Percentiles rank a stretch among this genome's conserved stretches.
Conservation (phyloP, 2,329 filamentous ascomycete genomes). For the Fonsecaea pedrosoi region DNA sequence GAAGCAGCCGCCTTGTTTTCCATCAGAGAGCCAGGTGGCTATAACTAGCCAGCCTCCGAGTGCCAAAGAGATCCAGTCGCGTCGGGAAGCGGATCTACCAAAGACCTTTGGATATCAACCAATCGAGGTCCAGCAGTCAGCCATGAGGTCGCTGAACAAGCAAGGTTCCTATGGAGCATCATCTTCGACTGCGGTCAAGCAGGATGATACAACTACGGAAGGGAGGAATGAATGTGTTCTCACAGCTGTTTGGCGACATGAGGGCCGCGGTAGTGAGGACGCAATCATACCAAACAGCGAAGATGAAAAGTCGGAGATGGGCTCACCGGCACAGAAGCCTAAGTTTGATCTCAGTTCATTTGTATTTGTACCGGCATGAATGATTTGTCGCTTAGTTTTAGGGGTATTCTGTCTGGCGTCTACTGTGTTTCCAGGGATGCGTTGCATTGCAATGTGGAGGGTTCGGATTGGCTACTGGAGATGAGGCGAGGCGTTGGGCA, state of each 20-base stretch:
- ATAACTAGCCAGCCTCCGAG: constrained; percentile 27
- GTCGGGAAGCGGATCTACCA: constrained; percentile 13
- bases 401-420: constrained; percentile 26
- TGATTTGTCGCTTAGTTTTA: constrained; percentile 23
- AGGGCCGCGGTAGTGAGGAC: constrained; percentile 57
- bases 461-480: constrained; percentile 22
- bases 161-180: background rate
- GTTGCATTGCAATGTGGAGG: constrained; percentile 25
- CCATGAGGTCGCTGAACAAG: constrained; percentile 30
- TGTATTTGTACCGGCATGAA: constrained; percentile 43
- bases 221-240: background rate
- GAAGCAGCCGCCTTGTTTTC: constrained; percentile 23
- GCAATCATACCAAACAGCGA: constrained; percentile 59
- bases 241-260: background rate
- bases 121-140: constrained; percentile 24
- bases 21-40: constrained; percentile 27
- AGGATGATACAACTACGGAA: background rate
- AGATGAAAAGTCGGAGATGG: constrained; percentile 42
- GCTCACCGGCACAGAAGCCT: constrained; percentile 27
- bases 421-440: background rate
- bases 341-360: constrained; percentile 48
- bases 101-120: constrained; percentile 32
- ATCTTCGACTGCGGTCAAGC: background rate
- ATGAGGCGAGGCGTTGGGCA: constrained; percentile 25
- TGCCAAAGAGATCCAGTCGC: constrained; percentile 4